Conservation (phyloP, 163 green algal genomes). For the Scenedesmus sp. region DNA sequence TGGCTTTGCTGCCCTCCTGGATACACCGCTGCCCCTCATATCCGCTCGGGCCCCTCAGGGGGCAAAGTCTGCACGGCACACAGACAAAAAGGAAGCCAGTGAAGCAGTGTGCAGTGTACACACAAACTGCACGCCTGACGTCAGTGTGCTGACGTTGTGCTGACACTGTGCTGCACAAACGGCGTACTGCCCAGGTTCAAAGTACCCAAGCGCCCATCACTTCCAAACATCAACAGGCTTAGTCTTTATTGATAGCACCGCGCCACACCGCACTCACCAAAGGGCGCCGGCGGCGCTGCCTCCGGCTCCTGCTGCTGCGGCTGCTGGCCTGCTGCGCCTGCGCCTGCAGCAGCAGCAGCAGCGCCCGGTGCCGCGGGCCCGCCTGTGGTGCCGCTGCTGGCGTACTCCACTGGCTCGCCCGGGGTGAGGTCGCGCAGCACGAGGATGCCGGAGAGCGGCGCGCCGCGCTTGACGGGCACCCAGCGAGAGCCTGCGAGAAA, state of each 20-base stretch:
- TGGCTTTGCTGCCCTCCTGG: too few species aligned
- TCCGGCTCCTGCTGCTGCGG: constrained; percentile 63
- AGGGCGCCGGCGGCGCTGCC: constrained; percentile 77
- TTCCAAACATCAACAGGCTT: too few species aligned
- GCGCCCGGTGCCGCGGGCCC: constrained; percentile 32
- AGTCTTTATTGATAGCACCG: too few species aligned
- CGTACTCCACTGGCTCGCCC: constrained; percentile 67
- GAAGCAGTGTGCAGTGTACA: neutral
- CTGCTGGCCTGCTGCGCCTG: constrained; percentile 45
- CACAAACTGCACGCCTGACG: too few species aligned
- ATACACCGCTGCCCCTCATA: too few species aligned
- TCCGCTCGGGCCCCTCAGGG: neutral
- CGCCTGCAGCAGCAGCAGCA: constrained; percentile 27
- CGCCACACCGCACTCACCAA: constrained; percentile 56
- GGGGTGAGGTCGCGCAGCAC: constrained; percentile 64
- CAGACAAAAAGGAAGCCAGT: neutral
- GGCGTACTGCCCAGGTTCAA: too few species aligned
- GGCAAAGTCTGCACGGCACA: constrained; percentile 12
- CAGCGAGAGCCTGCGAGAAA: neutral
- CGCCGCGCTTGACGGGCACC: constrained; percentile 39
- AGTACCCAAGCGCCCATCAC: too few species aligned
- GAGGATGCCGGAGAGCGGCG: constrained; percentile 56
- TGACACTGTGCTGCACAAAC: too few species aligned
- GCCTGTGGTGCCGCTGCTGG: constrained; percentile 44
- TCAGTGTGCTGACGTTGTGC: too few species aligned